Percentiles rank a stretch among this genome's conserved stretches.
Conservation (phyloP, 805 yeast genomes). For the Barnettozyma siamensis region DNA sequence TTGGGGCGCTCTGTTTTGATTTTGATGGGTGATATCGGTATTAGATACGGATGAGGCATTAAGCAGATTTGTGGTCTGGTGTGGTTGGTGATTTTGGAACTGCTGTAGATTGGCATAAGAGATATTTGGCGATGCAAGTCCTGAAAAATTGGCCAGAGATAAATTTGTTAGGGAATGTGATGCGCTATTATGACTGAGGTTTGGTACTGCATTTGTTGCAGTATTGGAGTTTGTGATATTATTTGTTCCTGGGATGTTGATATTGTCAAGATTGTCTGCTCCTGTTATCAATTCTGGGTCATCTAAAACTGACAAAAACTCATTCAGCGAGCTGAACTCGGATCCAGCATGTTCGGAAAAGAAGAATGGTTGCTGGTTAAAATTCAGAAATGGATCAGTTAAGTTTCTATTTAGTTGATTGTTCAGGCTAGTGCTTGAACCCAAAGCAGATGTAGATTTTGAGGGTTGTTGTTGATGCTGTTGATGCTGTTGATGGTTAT, state of each 20-base stretch:
- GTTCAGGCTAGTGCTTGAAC: slow-evolving; percentile 1
- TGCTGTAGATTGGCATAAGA: slow-evolving; percentile 12
- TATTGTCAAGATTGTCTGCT: background rate
- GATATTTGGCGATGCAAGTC: slow-evolving; percentile 20
- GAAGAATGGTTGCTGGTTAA: slow-evolving; percentile 65
- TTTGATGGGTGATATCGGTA: slow-evolving; percentile 9
- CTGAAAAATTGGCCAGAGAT: slow-evolving; percentile 19
- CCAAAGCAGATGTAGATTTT: slow-evolving; percentile 1
- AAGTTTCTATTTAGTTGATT: slow-evolving; percentile 3
- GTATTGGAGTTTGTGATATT: background rate
- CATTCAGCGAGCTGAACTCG: slow-evolving; percentile 85
- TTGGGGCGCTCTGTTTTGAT: background rate
- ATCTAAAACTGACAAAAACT: slow-evolving; percentile 83
- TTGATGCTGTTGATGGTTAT: no score
- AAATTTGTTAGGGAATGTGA: slow-evolving; percentile 26
- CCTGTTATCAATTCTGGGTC: slow-evolving; percentile 66
- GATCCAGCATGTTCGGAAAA: slow-evolving; percentile 90
- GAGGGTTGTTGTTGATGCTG: background rate
- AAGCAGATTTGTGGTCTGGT: no score
- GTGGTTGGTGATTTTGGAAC: slow-evolving; percentile 12
- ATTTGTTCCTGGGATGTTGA: background rate
- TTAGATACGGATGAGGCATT: slow-evolving; percentile 4
- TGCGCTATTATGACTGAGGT: slow-evolving; percentile 7
- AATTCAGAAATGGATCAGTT: slow-evolving; percentile 16
- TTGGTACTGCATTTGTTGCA: background rate